Percentiles rank a stretch among this genome's conserved stretches.
phyloP scores from a whole-genome alignment of 2,329 filamentous ascomycete genomes.

The Penicillium sp. region DNA sequence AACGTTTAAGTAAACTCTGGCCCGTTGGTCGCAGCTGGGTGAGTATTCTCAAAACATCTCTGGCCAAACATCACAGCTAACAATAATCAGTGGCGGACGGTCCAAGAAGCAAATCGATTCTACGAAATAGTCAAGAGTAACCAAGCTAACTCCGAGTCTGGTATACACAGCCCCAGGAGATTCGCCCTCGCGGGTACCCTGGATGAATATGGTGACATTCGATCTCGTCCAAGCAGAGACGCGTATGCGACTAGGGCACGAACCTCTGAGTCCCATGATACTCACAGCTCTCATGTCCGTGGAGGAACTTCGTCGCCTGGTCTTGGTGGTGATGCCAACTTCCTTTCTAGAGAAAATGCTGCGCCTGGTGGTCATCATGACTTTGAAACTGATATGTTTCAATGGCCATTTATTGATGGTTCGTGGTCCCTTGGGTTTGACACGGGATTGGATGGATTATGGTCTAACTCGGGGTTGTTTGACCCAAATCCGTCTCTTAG shows the following conservation, averaged over 20 bases:
- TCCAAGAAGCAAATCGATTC: conserved; percentile 37
- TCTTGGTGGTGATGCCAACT: conserved; percentile 1
- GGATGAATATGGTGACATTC: conserved; percentile 40
- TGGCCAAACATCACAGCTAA: neutral
- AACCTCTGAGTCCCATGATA: conserved; percentile 11
- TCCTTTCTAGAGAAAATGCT: conserved; percentile 7
- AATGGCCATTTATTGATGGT: conserved; percentile 39
- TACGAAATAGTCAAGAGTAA: conserved; percentile 33
- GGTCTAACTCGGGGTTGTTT: conserved; percentile 24
- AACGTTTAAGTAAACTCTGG: conserved; percentile 33
- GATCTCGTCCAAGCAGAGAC: conserved; percentile 27
- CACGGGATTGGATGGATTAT: conserved; percentile 31
- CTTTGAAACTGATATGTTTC: conserved; percentile 36
- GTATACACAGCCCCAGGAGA: conserved; percentile 26
- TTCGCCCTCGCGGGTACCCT: conserved; percentile 33
- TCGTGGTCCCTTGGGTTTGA: conserved; percentile 38
- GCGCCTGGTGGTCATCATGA: conserved; percentile 20
- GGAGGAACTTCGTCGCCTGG: conserved; percentile 4
- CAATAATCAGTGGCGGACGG: conserved; percentile 31
- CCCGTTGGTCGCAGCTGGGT: conserved; percentile 38
- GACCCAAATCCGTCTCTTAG: conserved; percentile 11
- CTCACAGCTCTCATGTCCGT: conserved; percentile 5
- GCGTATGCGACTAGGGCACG: conserved; percentile 11
- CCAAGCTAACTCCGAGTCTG: conserved; percentile 20
- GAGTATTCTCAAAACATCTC: neutral